Base-by-base conservation (phyloP, 768 basidiomycete species). In the Leucocoprinus leucothites region DNA sequence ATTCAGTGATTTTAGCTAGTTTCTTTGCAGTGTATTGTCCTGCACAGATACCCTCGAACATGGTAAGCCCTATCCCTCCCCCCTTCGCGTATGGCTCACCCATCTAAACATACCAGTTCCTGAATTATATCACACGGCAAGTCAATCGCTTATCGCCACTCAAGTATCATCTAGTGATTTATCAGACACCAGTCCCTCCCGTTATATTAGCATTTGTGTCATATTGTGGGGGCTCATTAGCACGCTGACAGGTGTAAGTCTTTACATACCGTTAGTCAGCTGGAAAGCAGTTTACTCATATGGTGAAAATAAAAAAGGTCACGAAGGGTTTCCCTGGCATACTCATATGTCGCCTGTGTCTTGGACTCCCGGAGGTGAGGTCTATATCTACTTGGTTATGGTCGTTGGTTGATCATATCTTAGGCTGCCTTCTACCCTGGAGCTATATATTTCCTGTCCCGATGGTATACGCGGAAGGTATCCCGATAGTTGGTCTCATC, bases 21-120 rank as follows among this genome's bases (percentile, higher is more conserved):
- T 58, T 65, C 22, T 64, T 57, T 57, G 85, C 72, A 1, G 81
- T 82, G 1, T 85, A 87, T 57, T 79, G 79, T 35, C 84, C 84
- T 2, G 79, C 81, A 13, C 84, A 86, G 60, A 77, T 87, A 51
- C 85, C 85, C 0, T 85, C 81, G 0, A 87, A 85, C 61, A 85
- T 87, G 80, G 84, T 80, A 57, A 48, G 41, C 45, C 14, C n/a
- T 5, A 3, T n/a, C 5, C 3, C 21, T n/a, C 9, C 21, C 42
- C 43, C 25, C 18, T 22, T 25, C 18, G 38, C 28, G 7, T 24
- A 19, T 34, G 21, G 5, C 31, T 8, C 31, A 31, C 47, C 48
- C 16, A 36, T 42, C 35, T 19, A 26, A 22, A 40, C 7, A 8
- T 38, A 38, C 38, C 51, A 84, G 83, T 72, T 85, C 51, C 60